Base-by-base conservation (phyloP, 2,329 filamentous ascomycete genomes). In the Trichoderma lentiforme region DNA sequence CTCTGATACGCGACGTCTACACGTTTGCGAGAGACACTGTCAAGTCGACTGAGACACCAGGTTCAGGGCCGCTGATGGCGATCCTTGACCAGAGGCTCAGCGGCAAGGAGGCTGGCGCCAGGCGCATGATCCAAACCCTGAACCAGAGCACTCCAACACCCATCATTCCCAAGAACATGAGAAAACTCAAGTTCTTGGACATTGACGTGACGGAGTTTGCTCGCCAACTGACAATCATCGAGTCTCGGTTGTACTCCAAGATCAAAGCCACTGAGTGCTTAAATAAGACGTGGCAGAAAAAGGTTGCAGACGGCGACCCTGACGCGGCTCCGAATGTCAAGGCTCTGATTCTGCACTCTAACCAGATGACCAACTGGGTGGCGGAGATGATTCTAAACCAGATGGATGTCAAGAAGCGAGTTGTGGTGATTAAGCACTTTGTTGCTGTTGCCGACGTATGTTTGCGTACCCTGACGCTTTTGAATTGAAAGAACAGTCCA, bases 261-360 rank as follows among this genome's bases (percentile, higher is more conserved):
- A 97, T 99, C 81, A 95, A 95, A 81, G 93, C 95, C 0, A 96
- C 94, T 0, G 96, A 99, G 81, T 98, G 95, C 80, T 85, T 99
- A 73, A 98, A 97, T 83, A 99, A 99, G 86, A 98, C 95, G 6
- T 99, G 96, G 96, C 94, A 97, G 82, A 98, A 97, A 88, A 98
- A 98, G 85, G 86, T 97, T 72, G 88, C 85, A 9, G 92, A 95
- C 39, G 91, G 92, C 73, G 92, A 95, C 74, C 88, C 92, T 6
- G 94, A 97, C 77, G 93, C 95, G 39, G 95, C 96, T 11, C 90
- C 94, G 0, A 98, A 99, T 77, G 94, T 99, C 76, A 98, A 98
- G 83, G 93, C 94, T 11, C 87, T 99, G 74, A 99, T 99, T 83
- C 86, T 98, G 67, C 96, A 99, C 83, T 98, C 96, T 0, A 99